phyloP scores from a whole-genome alignment of 805 yeast species.

The Saccharomycopsis guyanensis region DNA sequence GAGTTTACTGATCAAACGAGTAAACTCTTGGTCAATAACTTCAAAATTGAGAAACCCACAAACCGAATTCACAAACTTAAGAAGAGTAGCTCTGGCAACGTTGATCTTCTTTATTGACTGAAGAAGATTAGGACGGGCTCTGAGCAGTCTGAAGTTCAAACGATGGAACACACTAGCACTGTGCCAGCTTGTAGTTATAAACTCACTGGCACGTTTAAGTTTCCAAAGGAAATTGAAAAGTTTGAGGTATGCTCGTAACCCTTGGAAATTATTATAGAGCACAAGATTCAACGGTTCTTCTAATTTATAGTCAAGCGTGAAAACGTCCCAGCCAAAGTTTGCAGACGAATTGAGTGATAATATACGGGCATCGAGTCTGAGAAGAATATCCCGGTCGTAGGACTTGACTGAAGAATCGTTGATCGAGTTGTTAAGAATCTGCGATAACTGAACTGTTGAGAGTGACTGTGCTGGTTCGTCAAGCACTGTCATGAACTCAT shows the following conservation, averaged over 20 bases:
- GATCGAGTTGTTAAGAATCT: slow-evolving; percentile 58
- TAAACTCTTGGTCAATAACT: slow-evolving; percentile 36
- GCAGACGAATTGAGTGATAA: slow-evolving; percentile 58
- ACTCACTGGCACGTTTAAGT: slow-evolving; percentile 51
- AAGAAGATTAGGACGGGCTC: slow-evolving; percentile 13
- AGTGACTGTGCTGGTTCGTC: slow-evolving; percentile 55
- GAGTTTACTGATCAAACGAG: slow-evolving; percentile 23
- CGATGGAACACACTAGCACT: background rate
- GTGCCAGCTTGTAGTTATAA: slow-evolving; percentile 44
- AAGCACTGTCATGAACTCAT: slow-evolving; percentile 45
- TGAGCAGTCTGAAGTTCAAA: background rate
- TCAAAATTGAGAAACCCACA: slow-evolving; percentile 38
- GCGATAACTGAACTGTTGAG: slow-evolving; percentile 58
- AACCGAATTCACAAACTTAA: slow-evolving; percentile 36
- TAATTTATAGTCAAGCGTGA: slow-evolving; percentile 71
- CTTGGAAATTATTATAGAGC: slow-evolving; percentile 30
- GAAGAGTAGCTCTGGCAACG: slow-evolving; percentile 33
- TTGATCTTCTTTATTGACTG: slow-evolving; percentile 27
- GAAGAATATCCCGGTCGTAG: slow-evolving; percentile 32
- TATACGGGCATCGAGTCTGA: slow-evolving; percentile 74
- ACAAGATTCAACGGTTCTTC: slow-evolving; percentile 28
- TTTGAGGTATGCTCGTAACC: slow-evolving; percentile 54
- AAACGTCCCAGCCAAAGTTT: slow-evolving; percentile 76
- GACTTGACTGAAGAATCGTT: slow-evolving; percentile 42
- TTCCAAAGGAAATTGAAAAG: slow-evolving; percentile 85